Conservation (phyloP, 495 filamentous ascomycete species). For the Extremus antarcticus region DNA sequence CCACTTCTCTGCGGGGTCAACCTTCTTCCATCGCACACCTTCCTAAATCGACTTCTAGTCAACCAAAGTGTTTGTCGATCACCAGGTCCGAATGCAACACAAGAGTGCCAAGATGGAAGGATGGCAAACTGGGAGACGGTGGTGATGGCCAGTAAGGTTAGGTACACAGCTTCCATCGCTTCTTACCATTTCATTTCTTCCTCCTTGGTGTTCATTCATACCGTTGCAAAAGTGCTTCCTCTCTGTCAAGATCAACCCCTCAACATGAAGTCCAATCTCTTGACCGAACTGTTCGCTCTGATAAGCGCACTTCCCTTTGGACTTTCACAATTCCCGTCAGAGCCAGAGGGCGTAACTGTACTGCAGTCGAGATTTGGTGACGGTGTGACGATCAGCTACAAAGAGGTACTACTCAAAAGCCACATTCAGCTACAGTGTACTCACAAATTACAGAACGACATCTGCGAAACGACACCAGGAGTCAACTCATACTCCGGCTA, state of each 20-base stretch:
- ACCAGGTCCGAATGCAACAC: neutral
- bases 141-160: neutral
- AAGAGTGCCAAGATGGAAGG: neutral
- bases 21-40: neutral
- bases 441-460: constrained; percentile 12
- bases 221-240: neutral
- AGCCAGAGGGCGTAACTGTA: constrained; percentile 41
- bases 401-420: constrained; percentile 38
- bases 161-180: no score
- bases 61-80: neutral
- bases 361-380: constrained; percentile 47
- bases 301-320: neutral
- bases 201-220: neutral
- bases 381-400: constrained; percentile 53
- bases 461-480: constrained; percentile 21
- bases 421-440: neutral
- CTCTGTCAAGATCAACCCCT: neutral
- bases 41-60: neutral
- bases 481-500: constrained; percentile 26
- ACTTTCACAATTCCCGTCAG: constrained; percentile 44
- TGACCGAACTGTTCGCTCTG: neutral
- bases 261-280: neutral
- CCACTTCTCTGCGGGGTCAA: neutral
- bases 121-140: neutral
- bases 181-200: no score